These are phyloP conservation scores for Penicillium lividum DNA, from an alignment of 495 filamentous ascomycete species.

Conservation along the genomic window DNA sequence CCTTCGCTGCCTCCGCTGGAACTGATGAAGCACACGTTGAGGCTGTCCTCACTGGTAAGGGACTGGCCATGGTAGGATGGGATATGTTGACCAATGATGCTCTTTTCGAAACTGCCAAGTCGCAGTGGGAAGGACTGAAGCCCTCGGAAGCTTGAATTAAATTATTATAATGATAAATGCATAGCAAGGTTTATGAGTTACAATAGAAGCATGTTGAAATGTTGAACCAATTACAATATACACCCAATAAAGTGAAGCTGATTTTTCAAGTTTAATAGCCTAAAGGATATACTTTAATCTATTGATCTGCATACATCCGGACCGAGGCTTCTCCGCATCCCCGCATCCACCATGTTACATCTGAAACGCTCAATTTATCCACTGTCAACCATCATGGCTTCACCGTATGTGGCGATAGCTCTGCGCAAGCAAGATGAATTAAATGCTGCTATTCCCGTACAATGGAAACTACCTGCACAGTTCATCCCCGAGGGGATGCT, in stretches of 20 bases:
- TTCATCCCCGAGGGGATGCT: conserved; percentile 42
- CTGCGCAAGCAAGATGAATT: conserved; percentile 48
- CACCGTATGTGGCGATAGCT: conserved; percentile 36
- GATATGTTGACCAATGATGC: conserved; percentile 51
- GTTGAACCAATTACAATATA: too few species aligned
- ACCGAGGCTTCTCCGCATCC: conserved; percentile 25
- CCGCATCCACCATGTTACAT: conserved; percentile 11
- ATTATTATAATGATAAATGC: too few species aligned
- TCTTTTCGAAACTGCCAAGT: conserved; percentile 39
- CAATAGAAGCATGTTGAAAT: too few species aligned
- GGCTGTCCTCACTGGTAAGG: conserved; percentile 56
- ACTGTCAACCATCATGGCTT: conserved; percentile 15
- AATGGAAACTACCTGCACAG: conserved; percentile 45
- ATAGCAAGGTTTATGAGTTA: too few species aligned
- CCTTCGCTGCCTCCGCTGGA: conserved; percentile 59
- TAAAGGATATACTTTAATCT: too few species aligned
- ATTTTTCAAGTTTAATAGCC: too few species aligned
- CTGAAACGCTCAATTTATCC: neutral
- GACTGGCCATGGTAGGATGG: conserved; percentile 52
- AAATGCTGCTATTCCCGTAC: conserved; percentile 43
- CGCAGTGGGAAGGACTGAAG: conserved; percentile 25
- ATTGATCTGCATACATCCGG: neutral
- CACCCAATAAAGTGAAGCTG: too few species aligned
- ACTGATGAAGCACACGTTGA: conserved; percentile 53
- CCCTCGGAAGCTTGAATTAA: neutral